Percentiles rank a stretch among this genome's conserved stretches.
Conservation (phyloP, 208 protist species). For the Angomonas ambiguus region DNA sequence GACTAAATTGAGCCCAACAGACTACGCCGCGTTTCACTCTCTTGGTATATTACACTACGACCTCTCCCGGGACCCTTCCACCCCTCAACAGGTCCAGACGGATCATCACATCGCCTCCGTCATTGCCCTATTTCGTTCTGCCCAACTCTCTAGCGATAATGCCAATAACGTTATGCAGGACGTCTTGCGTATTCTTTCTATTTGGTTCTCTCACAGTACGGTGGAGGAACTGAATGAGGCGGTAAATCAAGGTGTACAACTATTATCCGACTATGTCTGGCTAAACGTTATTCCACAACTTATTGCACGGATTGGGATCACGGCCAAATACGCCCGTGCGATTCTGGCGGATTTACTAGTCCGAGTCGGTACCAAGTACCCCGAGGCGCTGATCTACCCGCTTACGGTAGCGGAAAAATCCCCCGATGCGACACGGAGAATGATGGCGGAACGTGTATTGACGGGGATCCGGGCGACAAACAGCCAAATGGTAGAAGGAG, state of each 20-base stretch:
- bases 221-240: constrained; percentile 71
- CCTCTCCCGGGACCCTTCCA: constrained; percentile 65
- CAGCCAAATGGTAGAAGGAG: constrained; percentile 89
- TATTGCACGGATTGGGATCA: constrained; percentile 97
- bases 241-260: constrained; percentile 90
- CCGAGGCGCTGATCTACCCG: constrained; percentile 99
- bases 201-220: constrained; percentile 96
- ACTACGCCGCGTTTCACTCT: constrained; percentile 78
- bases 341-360: constrained; percentile 94
- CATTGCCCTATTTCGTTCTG: constrained; percentile 75
- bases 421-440: constrained; percentile 58
- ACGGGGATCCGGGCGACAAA: constrained; percentile 74
- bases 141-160: constrained; percentile 66
- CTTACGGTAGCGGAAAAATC: constrained; percentile 96
- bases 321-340: constrained; percentile 70
- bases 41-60: constrained; percentile 86
- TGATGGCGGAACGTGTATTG: constrained; percentile 81
- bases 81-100: constrained; percentile 45
- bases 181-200: constrained; percentile 97
- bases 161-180: constrained; percentile 94
- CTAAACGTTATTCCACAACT: constrained; percentile 99
- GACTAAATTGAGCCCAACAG: constrained; percentile 63
- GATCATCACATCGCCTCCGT: constrained; percentile 68
- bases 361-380: constrained; percentile 94
- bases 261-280: constrained; percentile 96